A percentile compares a stretch with the other conserved stretches of the same genome.
These are phyloP conservation scores for Neurospora cerealis DNA, from an alignment of 495 filamentous ascomycete genomes.

Conservation along the genomic window DNA sequence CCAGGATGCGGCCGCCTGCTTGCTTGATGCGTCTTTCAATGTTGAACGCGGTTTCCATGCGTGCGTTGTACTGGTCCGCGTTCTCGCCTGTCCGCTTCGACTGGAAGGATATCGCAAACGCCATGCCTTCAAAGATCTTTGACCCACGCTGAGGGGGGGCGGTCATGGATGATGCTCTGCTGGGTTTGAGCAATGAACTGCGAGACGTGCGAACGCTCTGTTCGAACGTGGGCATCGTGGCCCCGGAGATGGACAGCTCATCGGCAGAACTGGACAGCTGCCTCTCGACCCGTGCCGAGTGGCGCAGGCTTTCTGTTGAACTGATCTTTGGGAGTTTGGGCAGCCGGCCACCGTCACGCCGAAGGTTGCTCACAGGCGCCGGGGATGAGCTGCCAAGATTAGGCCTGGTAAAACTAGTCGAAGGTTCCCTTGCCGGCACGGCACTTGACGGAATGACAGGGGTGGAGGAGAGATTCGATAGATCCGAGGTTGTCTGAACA, in stretches of 20 bases:
- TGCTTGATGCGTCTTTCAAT: slow-evolving; percentile 36
- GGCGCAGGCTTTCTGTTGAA: slow-evolving; percentile 15
- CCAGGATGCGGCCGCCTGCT: slow-evolving; percentile 63
- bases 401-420: neutral
- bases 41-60: slow-evolving; percentile 32
- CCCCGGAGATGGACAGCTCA: slow-evolving; percentile 25
- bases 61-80: slow-evolving; percentile 38
- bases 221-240: slow-evolving; percentile 19
- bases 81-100: slow-evolving; percentile 37
- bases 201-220: slow-evolving; percentile 19
- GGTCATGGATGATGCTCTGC: neutral
- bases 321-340: slow-evolving; percentile 12
- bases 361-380: slow-evolving; percentile 14
- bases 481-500: neutral
- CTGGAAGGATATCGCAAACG: slow-evolving; percentile 67
- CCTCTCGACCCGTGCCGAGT: slow-evolving; percentile 13
- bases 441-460: slow-evolving; percentile 22
- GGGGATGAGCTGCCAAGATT: slow-evolving; percentile 21
- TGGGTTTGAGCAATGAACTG: slow-evolving; percentile 5
- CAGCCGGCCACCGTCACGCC: slow-evolving; percentile 14
- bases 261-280: slow-evolving; percentile 28
- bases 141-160: slow-evolving; percentile 4
- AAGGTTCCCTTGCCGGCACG: slow-evolving; percentile 15
- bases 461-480: slow-evolving; percentile 20
- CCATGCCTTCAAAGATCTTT: slow-evolving; percentile 62